Evolutionary conservation across 345 rosid genomes (phyloP), one percentile per base, ranked within the genome.

Genomic region (Linum tenue): DNA sequence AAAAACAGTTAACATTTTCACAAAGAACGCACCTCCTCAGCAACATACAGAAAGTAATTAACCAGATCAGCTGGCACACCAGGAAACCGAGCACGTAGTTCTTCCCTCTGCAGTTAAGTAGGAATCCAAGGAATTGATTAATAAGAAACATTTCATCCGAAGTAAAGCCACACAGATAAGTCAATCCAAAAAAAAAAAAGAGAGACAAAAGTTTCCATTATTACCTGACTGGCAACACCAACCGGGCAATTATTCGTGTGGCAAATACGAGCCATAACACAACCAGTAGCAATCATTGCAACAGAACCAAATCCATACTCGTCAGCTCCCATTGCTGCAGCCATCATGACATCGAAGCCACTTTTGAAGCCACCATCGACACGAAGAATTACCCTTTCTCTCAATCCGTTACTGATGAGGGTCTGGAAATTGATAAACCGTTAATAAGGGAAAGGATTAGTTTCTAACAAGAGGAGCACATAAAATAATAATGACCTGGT

Each of bases 271-370:
- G 99, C 99, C 97, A 90, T 92, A 66, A 94, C 87, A 79, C 99
- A 94, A 75, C 99, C 99, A 58, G 99, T 94, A 72, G 99, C 99
- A 83, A 94, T 94, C 99, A 94, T 90, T 69, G 99, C 99, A 63
- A 94, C 81, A 65, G 99, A 90, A 74, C 99, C 97, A 83, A 94
- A 94, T 40, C 99, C 99, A 75, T 85, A 94, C 75, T 94, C 99
- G 72, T 94, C 99, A 60, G 97, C 97, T 5, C 99, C 99, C 96
- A 94, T 84, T 68, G 82, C 86, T 43, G 96, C 97, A 72, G 96
- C 82, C 95, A 94, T 90, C 75, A 94, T 70, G 73, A 94, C 96
- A 82, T 94, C 99, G 66, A 90, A 86, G 63, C 99, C 99, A 58
- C 97, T 90, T 78, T 78, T 90, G 55, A 94, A 84, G 75, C 99